Evolutionary conservation across 129 eudicot species (phyloP), one percentile per base, ranked within the genome.

Genomic region (Chrysanthemum seticuspe): DNA sequence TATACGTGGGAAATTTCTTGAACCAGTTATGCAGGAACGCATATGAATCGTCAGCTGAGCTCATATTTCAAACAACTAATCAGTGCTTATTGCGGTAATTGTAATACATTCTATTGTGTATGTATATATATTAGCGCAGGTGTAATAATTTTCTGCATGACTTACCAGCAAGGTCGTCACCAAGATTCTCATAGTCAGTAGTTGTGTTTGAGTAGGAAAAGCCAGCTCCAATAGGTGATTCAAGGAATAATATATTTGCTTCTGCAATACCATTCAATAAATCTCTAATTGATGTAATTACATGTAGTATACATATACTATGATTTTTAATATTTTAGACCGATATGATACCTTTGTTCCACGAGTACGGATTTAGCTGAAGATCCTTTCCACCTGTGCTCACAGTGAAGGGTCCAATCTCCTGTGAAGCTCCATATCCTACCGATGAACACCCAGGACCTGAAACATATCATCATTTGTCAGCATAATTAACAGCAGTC

Each of bases 371-470:
- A 83, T 88, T 88, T 16, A 83, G 71, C 68, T 74, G 83, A 48
- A 88, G 83, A 10, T 63, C 85, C 23, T 67, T 62, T 34, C 83
- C 79, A 62, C 82, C 74, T n/a, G 73, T 76, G 78, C 82, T 87
- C 61, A 91, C 86, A 15, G 89, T 70, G 52, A 91, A 88, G 23
- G 97, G 97, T 56, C 97, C 96, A 73, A 91, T 87, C 67, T 91
- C 97, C 80, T 91, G 96, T 57, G 97, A 88, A 68, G 97, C 96
- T 74, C 97, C 97, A 70, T 91, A 91, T 77, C 97, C 96, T 61
- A 91, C 96, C 31, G 97, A 91, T 60, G 96, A 91, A 82, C 96
- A 91, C 62, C 97, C 97, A n/a, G 93, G 97, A 58, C 96, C 96
- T 88, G 80, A 69, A 78, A 78, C 25, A 77, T 55, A 54, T 16